Base-by-base conservation (phyloP, 139 green algal genomes). In the Coelastrella sp. region DNA sequence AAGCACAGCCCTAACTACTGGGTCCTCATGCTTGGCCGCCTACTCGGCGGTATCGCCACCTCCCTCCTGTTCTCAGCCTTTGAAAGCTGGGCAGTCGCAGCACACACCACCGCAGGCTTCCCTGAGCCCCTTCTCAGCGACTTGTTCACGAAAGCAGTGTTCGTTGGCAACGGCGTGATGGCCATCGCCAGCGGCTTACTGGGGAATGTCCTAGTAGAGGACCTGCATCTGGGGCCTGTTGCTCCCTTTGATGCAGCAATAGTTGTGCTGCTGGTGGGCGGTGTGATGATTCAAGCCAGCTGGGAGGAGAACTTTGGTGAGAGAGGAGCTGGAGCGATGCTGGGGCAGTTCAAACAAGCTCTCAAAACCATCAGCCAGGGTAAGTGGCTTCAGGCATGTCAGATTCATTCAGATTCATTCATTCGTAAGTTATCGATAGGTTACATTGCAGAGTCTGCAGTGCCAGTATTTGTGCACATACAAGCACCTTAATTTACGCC, bases 1-100 rank as follows among this genome's bases (percentile, higher is more conserved):
- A 99, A 99, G 95, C 98, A 99, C 96, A 98, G 92, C 73, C 93
- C 95, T 88, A 93, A 95, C 86, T 99, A 98, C 90, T 90, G 89
- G 56, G 92, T 99, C n/a, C 94, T 99, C 11, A 95, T 99, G 90
- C 23, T 98, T 0, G 98, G 98, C 0, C 95, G 98, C 23, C 65
- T 99, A n/a, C 95, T 99, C 73, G 98, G 98, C 20, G 98, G 98
- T 75, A 96, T 99, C 17, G 96, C 98, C 54, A 99, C 98, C n/a
- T 98, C 95, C 7, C 95, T 99, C 57, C 96, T 99, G 58, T 99
- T 99, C 94, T 98, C 95, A 7, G 96, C 97, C 17, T 99, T 99
- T 87, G 98, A 99, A 93, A 98, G 96, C 0, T 99, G 98, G 98
- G 92, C 99, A 22, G 97, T 99, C 10, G 95, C 95, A 8, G 97